Base-by-base conservation (phyloP, 2,329 filamentous ascomycete genomes). In the Paecilomyces variotii region DNA sequence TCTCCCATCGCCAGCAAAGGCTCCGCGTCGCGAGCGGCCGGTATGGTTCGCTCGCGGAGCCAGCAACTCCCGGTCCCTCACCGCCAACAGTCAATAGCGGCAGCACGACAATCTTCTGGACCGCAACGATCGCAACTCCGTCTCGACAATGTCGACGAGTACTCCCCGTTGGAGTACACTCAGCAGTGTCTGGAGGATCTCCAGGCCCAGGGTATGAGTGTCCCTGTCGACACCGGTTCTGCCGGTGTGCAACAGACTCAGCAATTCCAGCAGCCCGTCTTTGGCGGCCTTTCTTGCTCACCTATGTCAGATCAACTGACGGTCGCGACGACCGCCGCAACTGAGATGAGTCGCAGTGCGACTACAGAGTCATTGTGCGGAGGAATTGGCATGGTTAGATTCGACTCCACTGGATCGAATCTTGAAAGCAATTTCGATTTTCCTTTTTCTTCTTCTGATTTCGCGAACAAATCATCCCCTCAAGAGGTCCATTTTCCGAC, bases 331-430 rank as follows among this genome's bases (percentile, higher is more conserved):
- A 64, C 68, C 35, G 67, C 65, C 30, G 63, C 73, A 49, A 69
- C 73, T 56, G 72, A 77, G 59, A 79, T 79, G 77, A 75, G 70
- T 62, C 72, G 77, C 62, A 78, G 72, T 62, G 70, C 70, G 51
- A 79, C 77, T 32, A 74, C 76, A 62, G 77, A 79, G 62, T 74
- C 75, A 34, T 63, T 79, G 54, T 75, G 74, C 59, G 73, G 74
- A 60, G 71, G 71, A 54, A 66, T 79, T 62, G 69, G 69, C 61
- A 78, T 76, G 74, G 74, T 79, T 67, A 70, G 75, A 61, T 74
- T 79, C 63, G 71, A 76, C 62, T 77, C 74, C 25, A 69, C 69
- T 45, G 69, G 68, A 59, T 69, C 74, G 58, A 69, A 73, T 67
- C 60, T 74, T 61, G 68, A 72, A 63, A 60, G 69, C 56, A 59